A percentile compares a stretch with the other conserved stretches of the same genome.
Evolutionary conservation across 2,329 filamentous ascomycete genomes (phyloP).

Genomic region (Colletotrichum destructivum): DNA sequence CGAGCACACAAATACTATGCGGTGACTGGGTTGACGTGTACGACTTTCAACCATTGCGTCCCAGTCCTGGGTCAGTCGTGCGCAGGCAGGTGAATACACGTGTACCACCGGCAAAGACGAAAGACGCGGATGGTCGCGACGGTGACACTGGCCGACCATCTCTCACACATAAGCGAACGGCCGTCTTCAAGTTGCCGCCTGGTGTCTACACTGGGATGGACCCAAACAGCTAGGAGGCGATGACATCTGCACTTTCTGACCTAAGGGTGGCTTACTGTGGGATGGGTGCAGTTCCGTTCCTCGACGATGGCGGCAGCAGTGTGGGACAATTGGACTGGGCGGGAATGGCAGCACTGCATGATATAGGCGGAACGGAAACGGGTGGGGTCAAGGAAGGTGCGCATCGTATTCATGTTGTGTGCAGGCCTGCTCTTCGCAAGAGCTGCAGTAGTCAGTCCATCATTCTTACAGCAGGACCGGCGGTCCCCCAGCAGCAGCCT

Average conservation of each 20-base stretch:
- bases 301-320: background rate
- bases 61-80: background rate
- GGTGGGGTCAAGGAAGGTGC: slow-evolving; percentile 2
- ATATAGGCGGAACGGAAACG: background rate
- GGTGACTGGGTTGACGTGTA: background rate
- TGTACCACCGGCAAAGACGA: background rate
- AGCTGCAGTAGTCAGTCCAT: background rate
- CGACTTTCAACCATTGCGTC: background rate
- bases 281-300: background rate
- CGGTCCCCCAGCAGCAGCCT: background rate
- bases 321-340: background rate
- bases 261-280: background rate
- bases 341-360: background rate
- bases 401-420: slow-evolving; percentile 19
- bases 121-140: background rate
- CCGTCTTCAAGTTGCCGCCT: background rate
- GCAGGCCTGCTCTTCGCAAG: background rate
- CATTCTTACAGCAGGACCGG: background rate
- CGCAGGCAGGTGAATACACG: background rate
- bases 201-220: background rate
- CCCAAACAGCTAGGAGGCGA: too few species aligned
- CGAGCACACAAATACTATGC: background rate
- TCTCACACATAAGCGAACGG: background rate
- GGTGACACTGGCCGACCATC: background rate
- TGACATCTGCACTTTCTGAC: background rate